These are phyloP conservation scores for Penicillium sp. DNA, from an alignment of 2,329 filamentous ascomycete genomes.

Conservation along the genomic window DNA sequence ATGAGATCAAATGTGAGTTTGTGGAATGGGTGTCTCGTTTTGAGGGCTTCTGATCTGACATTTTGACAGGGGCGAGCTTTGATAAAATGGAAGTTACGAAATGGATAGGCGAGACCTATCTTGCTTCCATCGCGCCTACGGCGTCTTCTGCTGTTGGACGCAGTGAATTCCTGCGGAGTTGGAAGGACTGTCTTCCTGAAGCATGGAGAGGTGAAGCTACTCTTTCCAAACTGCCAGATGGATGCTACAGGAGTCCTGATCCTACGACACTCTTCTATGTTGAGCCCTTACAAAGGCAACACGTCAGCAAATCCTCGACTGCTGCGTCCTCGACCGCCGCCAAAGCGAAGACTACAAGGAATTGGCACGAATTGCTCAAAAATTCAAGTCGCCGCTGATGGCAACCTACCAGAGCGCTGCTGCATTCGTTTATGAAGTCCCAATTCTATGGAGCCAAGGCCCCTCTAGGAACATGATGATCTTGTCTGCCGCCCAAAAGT, in stretches of 20 bases:
- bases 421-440: constrained; percentile 6
- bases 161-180: constrained; percentile 37
- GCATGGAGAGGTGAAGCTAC: constrained; percentile 39
- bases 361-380: constrained; percentile 47
- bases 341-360: constrained; percentile 38
- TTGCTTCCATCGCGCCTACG: constrained; percentile 39
- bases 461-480: constrained; percentile 18
- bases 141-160: constrained; percentile 29
- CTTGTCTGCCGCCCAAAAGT: constrained; percentile 15
- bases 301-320: constrained; percentile 25
- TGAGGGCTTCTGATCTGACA: not conserved
- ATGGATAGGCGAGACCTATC: constrained; percentile 42
- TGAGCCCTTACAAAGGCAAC: constrained; percentile 30
- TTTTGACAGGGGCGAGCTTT: constrained; percentile 37
- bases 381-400: constrained; percentile 32
- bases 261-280: constrained; percentile 39
- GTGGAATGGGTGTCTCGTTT: not conserved
- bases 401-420: constrained; percentile 1
- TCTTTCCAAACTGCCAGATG: constrained; percentile 34
- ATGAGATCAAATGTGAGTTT: constrained; percentile 39
- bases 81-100: constrained; percentile 33
- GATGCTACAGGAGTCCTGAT: constrained; percentile 34
- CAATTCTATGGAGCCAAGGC: constrained; percentile 16
- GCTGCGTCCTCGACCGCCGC: constrained; percentile 20
- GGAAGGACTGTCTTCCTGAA: constrained; percentile 46